Evolutionary conservation across 2,329 filamentous ascomycete species (phyloP), one percentile per base, ranked within the genome.

Genomic region (Monosporascus sp.): DNA sequence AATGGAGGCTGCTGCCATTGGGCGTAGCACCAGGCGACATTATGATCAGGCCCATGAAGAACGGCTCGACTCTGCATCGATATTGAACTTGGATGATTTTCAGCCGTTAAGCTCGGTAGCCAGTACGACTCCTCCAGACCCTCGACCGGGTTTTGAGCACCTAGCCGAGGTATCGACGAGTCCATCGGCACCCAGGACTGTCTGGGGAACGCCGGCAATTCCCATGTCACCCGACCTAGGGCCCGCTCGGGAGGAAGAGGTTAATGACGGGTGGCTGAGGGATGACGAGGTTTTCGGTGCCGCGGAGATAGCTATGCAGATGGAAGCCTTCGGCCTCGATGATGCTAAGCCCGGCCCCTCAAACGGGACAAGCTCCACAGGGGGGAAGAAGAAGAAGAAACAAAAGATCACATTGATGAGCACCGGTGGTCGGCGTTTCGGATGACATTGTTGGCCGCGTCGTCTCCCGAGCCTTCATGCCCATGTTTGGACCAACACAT

Each of bases 191-290:
- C 77, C 82, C 41, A 85, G 85, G 57, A 97, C 93, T 0, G 90
- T 97, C 0, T 97, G 93, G 93, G 93, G 93, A n/a, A 97, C 93
- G 1, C 78, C 82, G 3, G 84, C 81, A 0, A 74, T 96, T 3
- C 74, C 84, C 0, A 73, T 73, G 1, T 85, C 83, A 3, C 83
- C 85, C 2, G 78, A 81, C 11, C 63, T 84, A 28, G 70, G 70
- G 28, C 67, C 77, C 3, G 56, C 71, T 11, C 62, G 68, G 11
- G 67, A 72, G 28, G 70, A 71, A 14, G 67, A 67, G 55, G 72
- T 70, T 2, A 84, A 91, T 57, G 92, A 97, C 67, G 93, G 92
- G 0, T 97, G 92, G 92, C 74, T 93, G 17, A 86, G 89, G 62
- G 90, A 86, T 2, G 89, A 96, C 63, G 85, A 87, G 53, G 83